These are phyloP conservation scores for Halenospora varia DNA, from an alignment of 495 filamentous ascomycete species.

Conservation along the genomic window DNA sequence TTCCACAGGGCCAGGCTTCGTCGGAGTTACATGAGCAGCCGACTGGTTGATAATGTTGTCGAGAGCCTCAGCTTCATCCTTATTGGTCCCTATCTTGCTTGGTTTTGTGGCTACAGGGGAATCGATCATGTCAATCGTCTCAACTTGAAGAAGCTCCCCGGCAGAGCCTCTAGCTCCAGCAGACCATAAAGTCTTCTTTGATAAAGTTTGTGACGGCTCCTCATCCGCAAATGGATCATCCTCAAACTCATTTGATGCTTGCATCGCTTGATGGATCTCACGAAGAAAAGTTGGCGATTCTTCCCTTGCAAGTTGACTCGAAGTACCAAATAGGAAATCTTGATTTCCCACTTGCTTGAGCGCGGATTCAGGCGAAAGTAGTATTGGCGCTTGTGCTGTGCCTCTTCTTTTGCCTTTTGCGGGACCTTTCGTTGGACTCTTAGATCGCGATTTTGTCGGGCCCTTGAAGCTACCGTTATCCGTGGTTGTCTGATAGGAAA, in stretches of 20 bases:
- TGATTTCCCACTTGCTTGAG: constrained; percentile 63
- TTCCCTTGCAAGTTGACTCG: constrained; percentile 78
- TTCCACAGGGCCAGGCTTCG: constrained; percentile 1
- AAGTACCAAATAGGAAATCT: constrained; percentile 87
- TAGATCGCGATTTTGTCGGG: constrained; percentile 10
- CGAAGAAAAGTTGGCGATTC: constrained; percentile 66
- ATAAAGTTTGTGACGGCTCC: background rate
- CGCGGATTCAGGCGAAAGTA: constrained; percentile 74
- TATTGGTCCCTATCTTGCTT: background rate
- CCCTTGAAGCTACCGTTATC: constrained; percentile 14
- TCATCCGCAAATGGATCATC: constrained; percentile 16
- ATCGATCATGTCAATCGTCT: constrained; percentile 53
- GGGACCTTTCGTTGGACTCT: constrained; percentile 22
- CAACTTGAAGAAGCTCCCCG: constrained; percentile 55
- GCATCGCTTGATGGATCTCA: constrained; percentile 67
- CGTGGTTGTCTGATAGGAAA: constrained; percentile 21
- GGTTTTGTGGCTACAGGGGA: constrained; percentile 27
- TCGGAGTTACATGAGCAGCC: background rate
- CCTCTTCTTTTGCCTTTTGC: constrained; percentile 42
- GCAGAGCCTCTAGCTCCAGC: constrained; percentile 60
- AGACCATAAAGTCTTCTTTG: constrained; percentile 53
- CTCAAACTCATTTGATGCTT: constrained; percentile 48
- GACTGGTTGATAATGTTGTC: constrained; percentile 16
- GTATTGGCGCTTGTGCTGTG: constrained; percentile 37
- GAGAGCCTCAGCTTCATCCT: background rate